These are phyloP conservation scores for Astragalus glycyphyllos DNA, from an alignment of 306 rosid species.

Conservation along the genomic window DNA sequence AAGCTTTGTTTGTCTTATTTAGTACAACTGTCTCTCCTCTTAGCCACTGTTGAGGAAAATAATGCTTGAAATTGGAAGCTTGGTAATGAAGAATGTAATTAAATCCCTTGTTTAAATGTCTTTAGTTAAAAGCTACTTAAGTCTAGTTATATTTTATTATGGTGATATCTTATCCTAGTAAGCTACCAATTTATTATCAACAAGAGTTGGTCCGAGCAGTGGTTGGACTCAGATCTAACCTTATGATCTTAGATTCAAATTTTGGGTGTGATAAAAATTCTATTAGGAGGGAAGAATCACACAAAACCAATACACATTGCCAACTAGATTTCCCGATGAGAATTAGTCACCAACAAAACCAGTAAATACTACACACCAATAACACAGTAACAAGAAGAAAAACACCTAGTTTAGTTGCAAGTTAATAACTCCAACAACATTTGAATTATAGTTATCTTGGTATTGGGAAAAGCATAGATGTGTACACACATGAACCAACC, in stretches of 20 bases:
- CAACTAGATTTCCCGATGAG: too few relatives aligned
- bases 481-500: constrained; percentile 22
- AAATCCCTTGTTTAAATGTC: background rate
- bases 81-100: constrained; percentile 26
- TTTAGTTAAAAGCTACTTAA: constrained; percentile 22
- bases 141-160: background rate
- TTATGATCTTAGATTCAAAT: too few relatives aligned
- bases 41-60: background rate
- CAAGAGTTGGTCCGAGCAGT: too few relatives aligned
- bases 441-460: constrained; percentile 20
- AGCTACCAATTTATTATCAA: too few relatives aligned
- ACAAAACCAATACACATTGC: too few relatives aligned
- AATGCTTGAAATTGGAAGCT: constrained; percentile 21
- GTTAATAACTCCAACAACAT: constrained; percentile 11
- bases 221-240: too few relatives aligned
- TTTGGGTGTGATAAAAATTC: too few relatives aligned
- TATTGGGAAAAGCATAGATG: constrained; percentile 2
- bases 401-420: constrained; percentile 14
- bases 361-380: too few relatives aligned
- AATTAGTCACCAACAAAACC: too few relatives aligned
- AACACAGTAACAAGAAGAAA: too few relatives aligned
- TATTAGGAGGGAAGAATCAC: too few relatives aligned
- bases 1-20: constrained; percentile 29
- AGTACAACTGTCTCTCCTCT: constrained; percentile 31
- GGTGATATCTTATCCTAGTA: background rate